Conservation (phyloP, 495 filamentous ascomycete species). For the Aspergillus incahuasiensis region DNA sequence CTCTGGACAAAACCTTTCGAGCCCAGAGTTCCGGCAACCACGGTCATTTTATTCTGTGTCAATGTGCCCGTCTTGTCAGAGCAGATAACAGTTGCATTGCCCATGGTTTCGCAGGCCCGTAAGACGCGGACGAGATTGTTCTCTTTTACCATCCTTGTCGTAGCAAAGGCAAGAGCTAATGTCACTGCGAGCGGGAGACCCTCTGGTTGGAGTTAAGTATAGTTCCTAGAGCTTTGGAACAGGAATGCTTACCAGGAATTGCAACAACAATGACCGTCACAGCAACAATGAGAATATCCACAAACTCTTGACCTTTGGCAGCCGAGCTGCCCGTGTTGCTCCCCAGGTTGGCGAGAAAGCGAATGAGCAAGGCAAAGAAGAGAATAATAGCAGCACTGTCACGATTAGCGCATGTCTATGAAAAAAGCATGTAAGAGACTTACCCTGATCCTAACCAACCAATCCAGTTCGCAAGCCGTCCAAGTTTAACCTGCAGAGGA, state of each 20-base stretch:
- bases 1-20: constrained; percentile 49
- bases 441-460: constrained; percentile 43
- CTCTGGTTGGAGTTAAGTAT: constrained; percentile 35
- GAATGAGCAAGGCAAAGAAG: constrained; percentile 59
- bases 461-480: constrained; percentile 60
- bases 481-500: constrained; percentile 61
- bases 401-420: not conserved
- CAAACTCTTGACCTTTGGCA: constrained; percentile 58
- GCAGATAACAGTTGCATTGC: constrained; percentile 65
- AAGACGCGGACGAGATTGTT: constrained; percentile 65
- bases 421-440: not conserved
- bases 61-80: constrained; percentile 69
- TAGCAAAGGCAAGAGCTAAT: constrained; percentile 65
- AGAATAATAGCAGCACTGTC: constrained; percentile 54
- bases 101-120: constrained; percentile 67
- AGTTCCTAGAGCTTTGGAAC: not conserved
- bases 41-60: constrained; percentile 70
- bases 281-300: constrained; percentile 63
- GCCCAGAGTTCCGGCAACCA: constrained; percentile 58
- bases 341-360: constrained; percentile 52
- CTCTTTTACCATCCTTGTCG: constrained; percentile 64
- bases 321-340: constrained; percentile 45
- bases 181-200: constrained; percentile 65
- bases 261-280: constrained; percentile 70
- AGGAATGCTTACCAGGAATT: constrained; percentile 46